phyloP scores from a whole-genome alignment of 805 yeast species.

The Martiniozyma abietophila region DNA sequence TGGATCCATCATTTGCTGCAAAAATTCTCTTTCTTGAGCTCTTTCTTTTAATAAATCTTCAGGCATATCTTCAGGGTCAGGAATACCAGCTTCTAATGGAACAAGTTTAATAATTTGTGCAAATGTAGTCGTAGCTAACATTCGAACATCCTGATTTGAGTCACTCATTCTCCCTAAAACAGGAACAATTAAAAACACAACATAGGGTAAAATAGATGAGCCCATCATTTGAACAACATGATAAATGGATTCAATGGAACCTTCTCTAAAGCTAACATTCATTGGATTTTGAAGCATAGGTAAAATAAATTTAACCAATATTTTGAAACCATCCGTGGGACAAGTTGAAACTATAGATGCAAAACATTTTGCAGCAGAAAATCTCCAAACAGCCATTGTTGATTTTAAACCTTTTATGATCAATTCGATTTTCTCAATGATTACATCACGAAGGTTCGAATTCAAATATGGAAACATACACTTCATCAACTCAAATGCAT shows the following conservation, averaged over 20 bases:
- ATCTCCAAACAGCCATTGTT: slow-evolving; percentile 73
- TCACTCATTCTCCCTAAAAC: slow-evolving; percentile 98
- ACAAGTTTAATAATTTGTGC: slow-evolving; percentile 93
- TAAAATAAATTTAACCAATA: slow-evolving; percentile 64
- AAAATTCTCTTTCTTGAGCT: slow-evolving; percentile 88
- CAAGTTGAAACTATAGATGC: slow-evolving; percentile 66
- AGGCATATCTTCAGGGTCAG: slow-evolving; percentile 91
- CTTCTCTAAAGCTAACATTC: slow-evolving; percentile 68
- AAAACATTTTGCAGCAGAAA: slow-evolving; percentile 82
- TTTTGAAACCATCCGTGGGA: slow-evolving; percentile 67
- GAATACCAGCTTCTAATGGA: slow-evolving; percentile 95
- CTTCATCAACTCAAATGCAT: slow-evolving; percentile 73
- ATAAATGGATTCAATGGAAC: slow-evolving; percentile 85
- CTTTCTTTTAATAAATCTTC: slow-evolving; percentile 75
- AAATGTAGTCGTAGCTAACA: slow-evolving; percentile 89
- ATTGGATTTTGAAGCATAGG: slow-evolving; percentile 78
- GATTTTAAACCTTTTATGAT: slow-evolving; percentile 51
- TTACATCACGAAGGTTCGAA: slow-evolving; percentile 35
- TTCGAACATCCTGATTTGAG: slow-evolving; percentile 77
- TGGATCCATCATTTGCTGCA: slow-evolving; percentile 97
- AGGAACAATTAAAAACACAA: slow-evolving; percentile 92
- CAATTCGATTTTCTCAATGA: slow-evolving; percentile 45
- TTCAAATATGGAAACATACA: slow-evolving; percentile 61
- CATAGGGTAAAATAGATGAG: slow-evolving; percentile 80
- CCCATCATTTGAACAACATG: slow-evolving; percentile 85